phyloP scores from a whole-genome alignment of 352 stramenopile genomes.

The Halophytophthora batemanensis region DNA sequence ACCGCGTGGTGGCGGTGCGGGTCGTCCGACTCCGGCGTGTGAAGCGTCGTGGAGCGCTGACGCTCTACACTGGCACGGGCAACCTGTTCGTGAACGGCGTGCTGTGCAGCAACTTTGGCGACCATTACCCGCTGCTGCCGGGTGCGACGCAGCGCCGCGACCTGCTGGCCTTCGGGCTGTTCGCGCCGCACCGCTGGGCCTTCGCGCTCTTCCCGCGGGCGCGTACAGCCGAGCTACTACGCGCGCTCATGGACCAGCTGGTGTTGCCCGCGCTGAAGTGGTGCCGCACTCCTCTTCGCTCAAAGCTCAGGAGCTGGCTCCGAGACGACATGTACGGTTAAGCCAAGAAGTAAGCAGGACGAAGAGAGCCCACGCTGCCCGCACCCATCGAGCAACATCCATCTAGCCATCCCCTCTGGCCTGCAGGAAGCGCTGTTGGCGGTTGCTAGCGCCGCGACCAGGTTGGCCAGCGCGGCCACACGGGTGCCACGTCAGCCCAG shows the following conservation, averaged over 20 bases:
- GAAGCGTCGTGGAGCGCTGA: slow-evolving; percentile 33
- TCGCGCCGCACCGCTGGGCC: slow-evolving; percentile 41
- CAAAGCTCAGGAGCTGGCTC: slow-evolving; percentile 11
- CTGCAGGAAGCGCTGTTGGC: too few species aligned
- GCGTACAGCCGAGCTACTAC: slow-evolving; percentile 38
- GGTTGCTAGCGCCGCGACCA: too few species aligned
- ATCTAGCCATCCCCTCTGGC: too few species aligned
- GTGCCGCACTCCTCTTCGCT: slow-evolving; percentile 16
- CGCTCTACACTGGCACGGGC: slow-evolving; percentile 64
- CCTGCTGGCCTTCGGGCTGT: slow-evolving; percentile 43
- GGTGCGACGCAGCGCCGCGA: slow-evolving; percentile 27
- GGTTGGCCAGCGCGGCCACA: too few species aligned
- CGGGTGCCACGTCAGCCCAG: too few species aligned
- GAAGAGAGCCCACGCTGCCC: too few species aligned
- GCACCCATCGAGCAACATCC: too few species aligned
- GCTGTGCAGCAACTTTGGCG: slow-evolving; percentile 78
- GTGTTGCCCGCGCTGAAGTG: slow-evolving; percentile 44
- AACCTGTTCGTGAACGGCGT: slow-evolving; percentile 65
- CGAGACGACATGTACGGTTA: too few species aligned
- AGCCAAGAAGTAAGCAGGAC: too few species aligned
- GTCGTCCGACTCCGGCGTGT: slow-evolving; percentile 29
- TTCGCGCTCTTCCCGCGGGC: slow-evolving; percentile 50
- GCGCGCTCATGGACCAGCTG: slow-evolving; percentile 38
- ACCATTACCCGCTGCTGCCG: slow-evolving; percentile 49
- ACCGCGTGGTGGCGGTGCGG: slow-evolving; percentile 3